Conservation (phyloP, 768 basidiomycete genomes). For the Xerocomellus dryophilus region DNA sequence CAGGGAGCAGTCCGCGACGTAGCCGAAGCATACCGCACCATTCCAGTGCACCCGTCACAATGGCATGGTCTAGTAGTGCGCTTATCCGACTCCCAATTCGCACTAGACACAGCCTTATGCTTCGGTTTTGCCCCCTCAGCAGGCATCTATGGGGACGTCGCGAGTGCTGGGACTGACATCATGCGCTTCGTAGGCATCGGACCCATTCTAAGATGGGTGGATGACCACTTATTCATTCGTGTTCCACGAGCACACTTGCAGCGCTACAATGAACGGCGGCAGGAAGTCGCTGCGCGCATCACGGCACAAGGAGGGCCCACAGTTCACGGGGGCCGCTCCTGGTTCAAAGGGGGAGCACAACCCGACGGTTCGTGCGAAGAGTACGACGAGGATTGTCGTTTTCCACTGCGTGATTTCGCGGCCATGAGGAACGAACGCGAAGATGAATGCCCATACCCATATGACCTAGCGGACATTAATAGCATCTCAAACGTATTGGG, state of each 20-base stretch:
- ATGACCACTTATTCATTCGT: constrained; percentile 30
- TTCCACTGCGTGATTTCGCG: too few relatives aligned
- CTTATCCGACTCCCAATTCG: constrained; percentile 7
- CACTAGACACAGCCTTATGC: constrained; percentile 16
- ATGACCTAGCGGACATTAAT: neutral
- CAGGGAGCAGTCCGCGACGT: neutral
- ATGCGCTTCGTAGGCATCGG: constrained; percentile 16
- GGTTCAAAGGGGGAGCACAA: too few relatives aligned
- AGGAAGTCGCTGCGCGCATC: too few relatives aligned
- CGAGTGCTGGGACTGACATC: neutral
- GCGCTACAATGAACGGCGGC: neutral
- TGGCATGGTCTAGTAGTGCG: constrained; percentile 37
- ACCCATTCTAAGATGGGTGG: constrained; percentile 27
- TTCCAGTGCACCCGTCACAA: constrained; percentile 32
- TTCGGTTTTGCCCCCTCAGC: constrained; percentile 27
- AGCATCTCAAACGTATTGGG: neutral
- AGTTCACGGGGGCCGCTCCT: too few relatives aligned
- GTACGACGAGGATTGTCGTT: too few relatives aligned
- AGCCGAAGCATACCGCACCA: constrained; percentile 11
- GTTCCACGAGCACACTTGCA: neutral
- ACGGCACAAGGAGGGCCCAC: too few relatives aligned
- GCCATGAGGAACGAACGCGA: too few relatives aligned
- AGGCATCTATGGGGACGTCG: constrained; percentile 27
- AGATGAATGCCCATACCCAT: too few relatives aligned
- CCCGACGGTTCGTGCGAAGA: too few relatives aligned